A percentile compares a stretch with the other conserved stretches of the same genome.
Evolutionary conservation across 148 eudicot genomes (phyloP).

Genomic region (Chenopodium quinoa): DNA sequence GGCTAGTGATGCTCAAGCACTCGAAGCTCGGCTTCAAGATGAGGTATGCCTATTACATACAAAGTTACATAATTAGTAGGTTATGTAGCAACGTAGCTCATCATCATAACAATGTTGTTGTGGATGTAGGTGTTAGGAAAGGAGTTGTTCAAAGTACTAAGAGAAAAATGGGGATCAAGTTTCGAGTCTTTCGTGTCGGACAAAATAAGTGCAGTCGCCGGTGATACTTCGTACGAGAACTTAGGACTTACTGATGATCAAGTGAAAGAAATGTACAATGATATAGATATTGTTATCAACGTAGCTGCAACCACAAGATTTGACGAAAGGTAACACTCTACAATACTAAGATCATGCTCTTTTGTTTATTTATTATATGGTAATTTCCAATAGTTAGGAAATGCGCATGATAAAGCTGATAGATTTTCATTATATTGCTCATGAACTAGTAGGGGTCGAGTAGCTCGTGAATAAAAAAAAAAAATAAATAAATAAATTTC

Average conservation of each 20-base stretch:
- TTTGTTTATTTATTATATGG: too few relatives aligned
- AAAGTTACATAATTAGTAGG: too few relatives aligned
- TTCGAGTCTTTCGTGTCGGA: constrained; percentile 22
- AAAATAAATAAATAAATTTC: too few relatives aligned
- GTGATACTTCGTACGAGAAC: constrained; percentile 22
- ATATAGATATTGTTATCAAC: constrained; percentile 21
- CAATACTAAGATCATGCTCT: too few relatives aligned
- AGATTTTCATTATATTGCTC: too few relatives aligned
- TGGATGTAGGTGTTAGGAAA: constrained; percentile 27
- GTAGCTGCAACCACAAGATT: constrained; percentile 29
- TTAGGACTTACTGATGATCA: constrained; percentile 12
- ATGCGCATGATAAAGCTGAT: too few relatives aligned
- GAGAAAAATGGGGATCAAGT: constrained; percentile 7
- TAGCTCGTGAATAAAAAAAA: too few relatives aligned
- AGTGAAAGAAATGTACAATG: neutral
- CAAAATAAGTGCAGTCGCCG: constrained; percentile 20
- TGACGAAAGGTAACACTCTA: constrained; percentile 23
- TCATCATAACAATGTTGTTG: neutral
- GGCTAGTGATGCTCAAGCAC: neutral
- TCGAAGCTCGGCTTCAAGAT: neutral
- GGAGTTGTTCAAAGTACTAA: constrained; percentile 24
- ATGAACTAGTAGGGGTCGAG: too few relatives aligned
- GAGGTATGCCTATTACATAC: constrained; percentile 1
- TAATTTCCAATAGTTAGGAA: too few relatives aligned
- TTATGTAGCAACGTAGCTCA: neutral